Evolutionary conservation across 306 rosid species (phyloP).

Genomic region (Acacia melanoxylon): DNA sequence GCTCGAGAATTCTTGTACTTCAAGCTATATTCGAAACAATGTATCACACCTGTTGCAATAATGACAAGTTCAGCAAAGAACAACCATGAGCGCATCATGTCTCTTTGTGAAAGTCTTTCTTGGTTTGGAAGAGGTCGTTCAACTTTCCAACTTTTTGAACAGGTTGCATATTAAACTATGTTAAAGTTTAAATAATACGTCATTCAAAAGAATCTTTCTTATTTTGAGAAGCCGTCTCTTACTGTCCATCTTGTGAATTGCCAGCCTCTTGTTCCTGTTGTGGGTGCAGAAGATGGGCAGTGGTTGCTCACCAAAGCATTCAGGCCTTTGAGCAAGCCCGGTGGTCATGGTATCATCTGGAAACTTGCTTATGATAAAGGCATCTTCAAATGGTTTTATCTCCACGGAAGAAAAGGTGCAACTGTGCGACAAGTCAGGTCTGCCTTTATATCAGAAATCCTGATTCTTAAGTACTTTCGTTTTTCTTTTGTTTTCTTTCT

Average conservation of each 20-base stretch:
- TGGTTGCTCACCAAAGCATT: slow-evolving; percentile 83
- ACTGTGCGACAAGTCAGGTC: slow-evolving; percentile 97
- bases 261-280: slow-evolving; percentile 97
- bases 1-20: slow-evolving; percentile 95
- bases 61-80: slow-evolving; percentile 98
- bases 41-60: slow-evolving; percentile 93
- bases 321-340: slow-evolving; percentile 83
- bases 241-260: slow-evolving; percentile 44
- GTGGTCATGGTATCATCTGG: slow-evolving; percentile 99
- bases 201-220: slow-evolving; percentile 15
- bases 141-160: slow-evolving; percentile 90
- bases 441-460: slow-evolving; percentile 31
- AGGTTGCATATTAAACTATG: slow-evolving; percentile 60
- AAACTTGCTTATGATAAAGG: slow-evolving; percentile 94
- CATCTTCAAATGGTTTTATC: slow-evolving; percentile 84
- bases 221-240: slow-evolving; percentile 27
- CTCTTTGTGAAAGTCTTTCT: slow-evolving; percentile 76
- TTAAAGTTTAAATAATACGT: slow-evolving; percentile 23
- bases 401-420: slow-evolving; percentile 89
- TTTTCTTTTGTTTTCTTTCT: background rate
- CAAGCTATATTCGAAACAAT: slow-evolving; percentile 85
- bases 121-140: slow-evolving; percentile 99
- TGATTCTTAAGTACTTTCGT: slow-evolving; percentile 12
- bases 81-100: slow-evolving; percentile 69
- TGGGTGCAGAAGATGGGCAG: slow-evolving; percentile 82